Evolutionary conservation across 1,139 yeast genomes (phyloP).

Genomic region (Debaryomyces nepalensis): DNA sequence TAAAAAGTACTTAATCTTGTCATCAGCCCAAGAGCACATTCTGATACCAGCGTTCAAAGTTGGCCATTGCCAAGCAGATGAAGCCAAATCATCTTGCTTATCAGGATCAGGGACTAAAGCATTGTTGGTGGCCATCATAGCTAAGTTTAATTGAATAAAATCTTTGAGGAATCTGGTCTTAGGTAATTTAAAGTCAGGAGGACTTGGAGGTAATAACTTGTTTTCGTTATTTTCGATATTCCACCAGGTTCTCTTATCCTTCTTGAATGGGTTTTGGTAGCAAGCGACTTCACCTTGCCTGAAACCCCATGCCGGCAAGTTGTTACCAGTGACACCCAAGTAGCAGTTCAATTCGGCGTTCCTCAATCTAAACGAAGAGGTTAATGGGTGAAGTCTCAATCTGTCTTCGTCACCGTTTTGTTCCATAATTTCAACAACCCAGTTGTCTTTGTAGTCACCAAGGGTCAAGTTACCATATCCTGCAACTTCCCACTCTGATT

Average conservation of each 20-base stretch:
- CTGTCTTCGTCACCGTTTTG: slow-evolving; percentile 74
- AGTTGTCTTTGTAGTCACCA: slow-evolving; percentile 92
- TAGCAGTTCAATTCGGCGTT: slow-evolving; percentile 77
- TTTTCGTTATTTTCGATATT: slow-evolving; percentile 87
- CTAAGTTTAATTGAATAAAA: slow-evolving; percentile 89
- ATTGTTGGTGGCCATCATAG: slow-evolving; percentile 99
- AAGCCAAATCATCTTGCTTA: slow-evolving; percentile 89
- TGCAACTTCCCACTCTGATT: slow-evolving; percentile 80
- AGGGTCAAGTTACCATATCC: slow-evolving; percentile 85
- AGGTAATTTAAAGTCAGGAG: slow-evolving; percentile 76
- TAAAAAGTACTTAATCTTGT: slow-evolving; percentile 79
- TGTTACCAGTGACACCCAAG: slow-evolving; percentile 78
- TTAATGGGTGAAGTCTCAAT: slow-evolving; percentile 76
- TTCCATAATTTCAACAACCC: slow-evolving; percentile 88
- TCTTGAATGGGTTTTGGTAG: slow-evolving; percentile 69
- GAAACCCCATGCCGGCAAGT: slow-evolving; percentile 97
- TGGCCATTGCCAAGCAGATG: slow-evolving; percentile 99
- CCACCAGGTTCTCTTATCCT: slow-evolving; percentile 99
- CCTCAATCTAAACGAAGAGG: slow-evolving; percentile 80
- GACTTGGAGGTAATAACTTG: slow-evolving; percentile 72
- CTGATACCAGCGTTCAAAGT: slow-evolving; percentile 88
- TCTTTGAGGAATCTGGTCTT: slow-evolving; percentile 84
- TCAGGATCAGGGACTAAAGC: slow-evolving; percentile 93
- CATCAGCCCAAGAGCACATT: slow-evolving; percentile 93
- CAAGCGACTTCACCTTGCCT: slow-evolving; percentile 97